Percentiles rank a stretch among this genome's conserved stretches.
These are phyloP conservation scores for Peziza echinospora DNA, from an alignment of 495 filamentous ascomycete genomes.

Conservation along the genomic window DNA sequence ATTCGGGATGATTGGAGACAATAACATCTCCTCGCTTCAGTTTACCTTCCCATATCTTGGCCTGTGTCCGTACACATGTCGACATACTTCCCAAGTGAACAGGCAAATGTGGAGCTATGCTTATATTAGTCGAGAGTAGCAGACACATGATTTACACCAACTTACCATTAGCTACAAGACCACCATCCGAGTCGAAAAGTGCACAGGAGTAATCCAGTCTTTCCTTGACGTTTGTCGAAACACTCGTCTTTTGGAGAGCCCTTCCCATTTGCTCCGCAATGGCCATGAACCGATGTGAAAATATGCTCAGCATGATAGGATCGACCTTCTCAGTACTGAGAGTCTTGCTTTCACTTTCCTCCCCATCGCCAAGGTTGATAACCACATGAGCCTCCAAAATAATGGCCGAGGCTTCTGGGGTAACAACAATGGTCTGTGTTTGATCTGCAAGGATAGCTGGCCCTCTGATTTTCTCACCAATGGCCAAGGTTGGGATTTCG, in stretches of 20 bases:
- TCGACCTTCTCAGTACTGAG: conserved; percentile 35
- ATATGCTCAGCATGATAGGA: conserved; percentile 86
- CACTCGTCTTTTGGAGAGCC: conserved; percentile 87
- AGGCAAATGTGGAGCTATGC: conserved; percentile 60
- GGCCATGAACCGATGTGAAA: conserved; percentile 94
- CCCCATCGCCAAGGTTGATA: conserved; percentile 42
- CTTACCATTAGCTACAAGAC: conserved; percentile 66
- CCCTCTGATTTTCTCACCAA: conserved; percentile 58
- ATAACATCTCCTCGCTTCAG: conserved; percentile 81
- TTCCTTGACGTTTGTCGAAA: conserved; percentile 96
- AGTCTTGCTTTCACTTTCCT: conserved; percentile 27
- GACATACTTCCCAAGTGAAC: conserved; percentile 90
- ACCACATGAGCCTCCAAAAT: conserved; percentile 52
- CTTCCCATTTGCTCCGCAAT: conserved; percentile 97
- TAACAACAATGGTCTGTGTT: conserved; percentile 88
- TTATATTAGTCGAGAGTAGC: neutral
- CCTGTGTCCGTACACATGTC: conserved; percentile 81
- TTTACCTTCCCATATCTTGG: conserved; percentile 78
- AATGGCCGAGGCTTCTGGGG: conserved; percentile 53
- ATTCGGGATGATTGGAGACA: conserved; percentile 89
- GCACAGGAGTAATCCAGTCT: conserved; percentile 92
- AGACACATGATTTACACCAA: too few relatives aligned
- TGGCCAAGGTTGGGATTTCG: conserved; percentile 51
- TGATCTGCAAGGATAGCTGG: conserved; percentile 86
- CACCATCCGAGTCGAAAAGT: conserved; percentile 76